Conservation (phyloP, 1,139 yeast species). For the Taphrina sp. region DNA sequence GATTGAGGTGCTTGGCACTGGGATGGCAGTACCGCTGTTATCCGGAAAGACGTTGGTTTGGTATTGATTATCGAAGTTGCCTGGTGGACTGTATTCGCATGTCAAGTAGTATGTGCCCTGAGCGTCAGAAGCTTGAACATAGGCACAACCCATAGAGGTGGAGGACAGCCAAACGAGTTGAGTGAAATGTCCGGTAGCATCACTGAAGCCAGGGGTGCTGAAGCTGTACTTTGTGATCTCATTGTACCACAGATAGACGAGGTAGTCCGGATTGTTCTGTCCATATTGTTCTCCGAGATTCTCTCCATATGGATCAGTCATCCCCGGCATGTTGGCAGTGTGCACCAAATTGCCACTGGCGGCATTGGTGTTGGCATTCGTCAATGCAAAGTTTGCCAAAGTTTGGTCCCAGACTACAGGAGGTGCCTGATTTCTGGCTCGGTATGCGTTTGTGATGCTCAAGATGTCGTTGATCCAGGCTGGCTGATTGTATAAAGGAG, state of each 20-base stretch:
- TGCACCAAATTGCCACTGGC: conserved; percentile 72
- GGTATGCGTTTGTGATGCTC: conserved; percentile 63
- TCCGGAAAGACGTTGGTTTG: conserved; percentile 54
- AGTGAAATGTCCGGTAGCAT: conserved; percentile 70
- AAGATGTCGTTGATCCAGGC: conserved; percentile 42
- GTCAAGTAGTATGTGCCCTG: conserved; percentile 42
- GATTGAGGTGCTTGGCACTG: conserved; percentile 4
- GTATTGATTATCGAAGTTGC: conserved; percentile 49
- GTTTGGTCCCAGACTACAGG: conserved; percentile 62
- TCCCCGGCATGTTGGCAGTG: conserved; percentile 50
- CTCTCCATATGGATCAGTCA: conserved; percentile 62
- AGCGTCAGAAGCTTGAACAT: conserved; percentile 46
- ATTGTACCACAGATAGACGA: conserved; percentile 71
- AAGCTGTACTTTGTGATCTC: conserved; percentile 59
- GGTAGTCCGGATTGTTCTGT: conserved; percentile 48
- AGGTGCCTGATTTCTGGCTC: conserved; percentile 64
- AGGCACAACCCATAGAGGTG: conserved; percentile 73
- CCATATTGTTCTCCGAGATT: conserved; percentile 59
- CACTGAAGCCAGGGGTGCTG: conserved; percentile 54
- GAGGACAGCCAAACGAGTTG: conserved; percentile 79
- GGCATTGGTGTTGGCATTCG: conserved; percentile 63
- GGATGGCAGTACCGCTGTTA: conserved; percentile 8
- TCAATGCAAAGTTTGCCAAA: conserved; percentile 48
- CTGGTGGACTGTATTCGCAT: conserved; percentile 48
- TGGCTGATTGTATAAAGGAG: conserved; percentile 35